Evolutionary conservation across 495 filamentous ascomycete genomes (phyloP).

Genomic region (Copromyces sp.): DNA sequence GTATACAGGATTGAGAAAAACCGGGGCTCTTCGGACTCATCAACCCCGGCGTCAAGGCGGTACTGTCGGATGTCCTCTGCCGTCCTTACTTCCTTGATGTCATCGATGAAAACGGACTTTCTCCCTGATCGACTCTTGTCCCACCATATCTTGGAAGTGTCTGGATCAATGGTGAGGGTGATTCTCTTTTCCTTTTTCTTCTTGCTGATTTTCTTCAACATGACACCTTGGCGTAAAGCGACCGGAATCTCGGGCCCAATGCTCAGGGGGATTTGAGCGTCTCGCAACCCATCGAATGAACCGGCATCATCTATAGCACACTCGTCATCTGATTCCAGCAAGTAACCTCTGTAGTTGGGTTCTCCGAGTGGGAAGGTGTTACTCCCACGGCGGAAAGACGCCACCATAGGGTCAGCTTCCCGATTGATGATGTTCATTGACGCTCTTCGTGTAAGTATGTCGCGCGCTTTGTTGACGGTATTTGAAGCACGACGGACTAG

Average conservation of each 20-base stretch:
- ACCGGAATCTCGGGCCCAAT: conserved; percentile 62
- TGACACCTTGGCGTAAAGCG: conserved; percentile 63
- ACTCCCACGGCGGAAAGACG: background rate
- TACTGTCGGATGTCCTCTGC: conserved; percentile 84
- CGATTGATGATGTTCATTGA: background rate
- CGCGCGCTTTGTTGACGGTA: conserved; percentile 22
- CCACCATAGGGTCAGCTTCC: background rate
- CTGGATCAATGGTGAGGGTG: conserved; percentile 65
- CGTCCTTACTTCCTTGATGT: conserved; percentile 80
- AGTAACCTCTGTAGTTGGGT: background rate
- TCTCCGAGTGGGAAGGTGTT: background rate
- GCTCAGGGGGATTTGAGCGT: conserved; percentile 19
- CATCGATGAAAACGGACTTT: conserved; percentile 85
- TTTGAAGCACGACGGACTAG: conserved; percentile 40
- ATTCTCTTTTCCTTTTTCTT: conserved; percentile 64
- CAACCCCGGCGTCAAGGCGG: conserved; percentile 66
- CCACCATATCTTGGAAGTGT: conserved; percentile 80
- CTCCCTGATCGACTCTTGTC: conserved; percentile 57
- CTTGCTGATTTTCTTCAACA: conserved; percentile 70
- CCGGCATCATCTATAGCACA: conserved; percentile 26
- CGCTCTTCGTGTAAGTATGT: background rate
- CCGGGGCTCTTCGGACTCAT: conserved; percentile 48
- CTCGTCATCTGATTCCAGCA: conserved; percentile 54
- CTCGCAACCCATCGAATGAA: conserved; percentile 8
- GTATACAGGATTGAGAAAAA: conserved; percentile 89